Conservation (phyloP, 1,284 basidiomycete genomes). For the Microbotryum violaceum region DNA sequence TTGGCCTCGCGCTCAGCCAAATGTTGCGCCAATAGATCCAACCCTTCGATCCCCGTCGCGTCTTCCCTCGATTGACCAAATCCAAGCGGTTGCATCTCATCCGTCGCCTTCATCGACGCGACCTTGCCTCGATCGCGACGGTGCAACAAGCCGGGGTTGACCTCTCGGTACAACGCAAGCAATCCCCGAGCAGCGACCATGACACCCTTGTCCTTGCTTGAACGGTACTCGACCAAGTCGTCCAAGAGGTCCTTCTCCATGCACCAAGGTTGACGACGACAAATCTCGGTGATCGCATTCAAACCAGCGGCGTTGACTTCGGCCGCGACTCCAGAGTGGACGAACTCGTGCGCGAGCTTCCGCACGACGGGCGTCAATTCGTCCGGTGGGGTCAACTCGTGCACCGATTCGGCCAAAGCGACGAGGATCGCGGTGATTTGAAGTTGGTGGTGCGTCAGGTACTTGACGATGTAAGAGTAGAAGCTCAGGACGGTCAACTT, state of each 20-base stretch:
- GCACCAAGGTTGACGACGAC: conserved; percentile 85
- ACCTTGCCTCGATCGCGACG: conserved; percentile 62
- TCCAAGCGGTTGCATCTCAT: conserved; percentile 52
- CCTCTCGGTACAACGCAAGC: conserved; percentile 87
- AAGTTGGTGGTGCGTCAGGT: conserved; percentile 86
- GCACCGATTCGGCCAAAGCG: conserved; percentile 88
- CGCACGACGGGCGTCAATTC: conserved; percentile 78
- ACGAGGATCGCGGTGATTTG: conserved; percentile 92
- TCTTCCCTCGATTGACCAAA: conserved; percentile 70
- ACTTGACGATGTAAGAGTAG: conserved; percentile 90
- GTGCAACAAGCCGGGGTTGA: conserved; percentile 89
- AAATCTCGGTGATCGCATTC: conserved; percentile 90
- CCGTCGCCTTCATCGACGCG: conserved; percentile 17
- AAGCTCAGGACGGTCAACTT: conserved; percentile 91
- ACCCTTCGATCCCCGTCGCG: conserved; percentile 76
- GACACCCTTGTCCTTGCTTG: conserved; percentile 90
- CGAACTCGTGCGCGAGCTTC: conserved; percentile 91
- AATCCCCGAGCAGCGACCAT: conserved; percentile 79
- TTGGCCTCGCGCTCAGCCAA: conserved; percentile 50
- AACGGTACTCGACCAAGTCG: conserved; percentile 89
- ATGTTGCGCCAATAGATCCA: conserved; percentile 80
- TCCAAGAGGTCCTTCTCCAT: conserved; percentile 90
- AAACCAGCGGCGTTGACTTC: conserved; percentile 95
- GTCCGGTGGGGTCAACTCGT: conserved; percentile 92
- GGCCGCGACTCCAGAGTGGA: conserved; percentile 87